Evolutionary conservation across 768 basidiomycete species (phyloP).

Genomic region (Pleurotus cornucopiae): DNA sequence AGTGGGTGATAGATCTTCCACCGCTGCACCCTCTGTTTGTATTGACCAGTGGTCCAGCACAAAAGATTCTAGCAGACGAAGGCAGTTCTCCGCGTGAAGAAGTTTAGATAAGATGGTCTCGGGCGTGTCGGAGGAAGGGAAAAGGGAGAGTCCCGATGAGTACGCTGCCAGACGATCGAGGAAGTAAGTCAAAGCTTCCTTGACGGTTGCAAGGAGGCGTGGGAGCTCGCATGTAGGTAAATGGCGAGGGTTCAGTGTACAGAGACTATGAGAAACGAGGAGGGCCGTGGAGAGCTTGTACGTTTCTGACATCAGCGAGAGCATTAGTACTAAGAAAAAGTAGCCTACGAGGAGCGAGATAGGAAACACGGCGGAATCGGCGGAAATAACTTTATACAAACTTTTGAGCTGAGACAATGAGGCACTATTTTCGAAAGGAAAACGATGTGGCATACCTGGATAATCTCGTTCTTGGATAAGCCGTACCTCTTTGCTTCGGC

Average conservation of each 20-base stretch:
- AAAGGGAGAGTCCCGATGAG: slow-evolving; percentile 29
- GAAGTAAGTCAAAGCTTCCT: slow-evolving; percentile 3
- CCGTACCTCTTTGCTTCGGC: slow-evolving; percentile 47
- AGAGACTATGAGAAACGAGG: slow-evolving; percentile 48
- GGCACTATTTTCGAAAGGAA: not conserved
- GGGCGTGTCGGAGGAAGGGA: slow-evolving; percentile 20
- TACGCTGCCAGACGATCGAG: slow-evolving; percentile 6
- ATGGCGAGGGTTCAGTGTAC: slow-evolving; percentile 44
- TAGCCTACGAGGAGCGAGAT: not conserved
- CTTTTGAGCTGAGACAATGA: slow-evolving; percentile 26
- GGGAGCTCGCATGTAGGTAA: slow-evolving; percentile 25
- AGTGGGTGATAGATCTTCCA: slow-evolving; percentile 8
- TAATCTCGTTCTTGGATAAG: slow-evolving; percentile 53
- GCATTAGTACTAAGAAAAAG: not conserved
- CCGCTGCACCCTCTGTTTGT: slow-evolving; percentile 2
- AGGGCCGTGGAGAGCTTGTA: slow-evolving; percentile 49
- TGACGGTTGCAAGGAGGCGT: slow-evolving; percentile 22
- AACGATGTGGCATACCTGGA: slow-evolving; percentile 36
- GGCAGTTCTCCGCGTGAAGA: slow-evolving; percentile 50
- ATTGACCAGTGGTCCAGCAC: slow-evolving; percentile 54
- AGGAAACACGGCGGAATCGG: slow-evolving; percentile 25
- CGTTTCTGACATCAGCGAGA: not conserved
- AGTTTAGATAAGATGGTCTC: slow-evolving; percentile 22
- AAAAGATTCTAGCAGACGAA: slow-evolving; percentile 59
- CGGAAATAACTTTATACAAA: slow-evolving; percentile 20